Evolutionary conservation across 768 basidiomycete genomes (phyloP), one percentile per base, ranked within the genome.

Genomic region (Hydnomerulius pinastri): DNA sequence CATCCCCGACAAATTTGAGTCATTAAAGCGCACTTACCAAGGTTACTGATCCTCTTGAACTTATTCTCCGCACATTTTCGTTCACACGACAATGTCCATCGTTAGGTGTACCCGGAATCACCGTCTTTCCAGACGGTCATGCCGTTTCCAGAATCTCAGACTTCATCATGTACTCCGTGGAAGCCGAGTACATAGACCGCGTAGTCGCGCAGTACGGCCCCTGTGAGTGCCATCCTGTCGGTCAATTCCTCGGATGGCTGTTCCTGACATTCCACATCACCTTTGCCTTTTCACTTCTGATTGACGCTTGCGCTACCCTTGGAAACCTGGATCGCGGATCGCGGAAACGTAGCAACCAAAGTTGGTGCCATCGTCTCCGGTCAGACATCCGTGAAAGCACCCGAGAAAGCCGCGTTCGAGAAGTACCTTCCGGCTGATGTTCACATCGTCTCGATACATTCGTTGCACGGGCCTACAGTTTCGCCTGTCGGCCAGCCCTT

Each of bases 301-400:
- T 47, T 42, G 20, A 57, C 29, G 45, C 6, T 13, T 15, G 9
- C 3, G 17, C 48, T 50, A 23, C 17, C 32, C 48, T 50, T 10
- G 23, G 2, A 8, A 24, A 41, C 6, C 39, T 25, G 25, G 27
- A 12, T 13, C 30, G 43, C 27, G 32, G 49, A 23, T 48, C n/a
- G 39, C 29, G 45, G 21, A 23, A 32, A 32, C 40, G 4, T 54
- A 93, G 95, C 94, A 11, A 98, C 96, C 1, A 98, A 97, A 71
- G 68, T 94, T 20, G 81, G 90, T 15, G 92, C 97, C 2, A 82
- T 96, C 37, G 95, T 99, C 23, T 83, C 92, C 1, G 97, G 96
- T 1, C 96, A 99, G 67, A 99, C 96, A 0, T 95, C 92, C 1
- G 95, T 98, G 37, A 99, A 99, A 66, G 90, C 93, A 0, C 97